These are phyloP conservation scores for Pugionium cornutum DNA, from an alignment of 345 rosid species.

Conservation along the genomic window DNA sequence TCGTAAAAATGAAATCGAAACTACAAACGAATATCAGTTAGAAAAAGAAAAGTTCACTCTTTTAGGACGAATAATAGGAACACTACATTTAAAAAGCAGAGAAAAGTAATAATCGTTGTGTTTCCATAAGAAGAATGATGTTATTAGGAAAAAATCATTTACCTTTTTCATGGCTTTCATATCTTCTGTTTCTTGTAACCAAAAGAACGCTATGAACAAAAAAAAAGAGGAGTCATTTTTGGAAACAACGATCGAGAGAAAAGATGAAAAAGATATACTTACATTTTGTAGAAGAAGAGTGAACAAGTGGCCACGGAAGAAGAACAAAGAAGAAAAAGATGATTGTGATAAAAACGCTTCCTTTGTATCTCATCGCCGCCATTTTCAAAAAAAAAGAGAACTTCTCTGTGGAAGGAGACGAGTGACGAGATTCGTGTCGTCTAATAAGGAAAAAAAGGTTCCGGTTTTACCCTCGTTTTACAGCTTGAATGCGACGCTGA, in stretches of 20 bases:
- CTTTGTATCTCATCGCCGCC: slow-evolving; percentile 39
- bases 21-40: not conserved
- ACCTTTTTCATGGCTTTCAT: slow-evolving; percentile 34
- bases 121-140: not conserved
- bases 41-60: not conserved
- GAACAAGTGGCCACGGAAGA: not conserved
- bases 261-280: slow-evolving; percentile 3
- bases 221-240: not conserved
- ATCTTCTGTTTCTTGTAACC: slow-evolving; percentile 31
- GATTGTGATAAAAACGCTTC: slow-evolving; percentile 27
- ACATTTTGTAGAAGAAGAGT: slow-evolving; percentile 37
- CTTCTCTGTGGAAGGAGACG: slow-evolving; percentile 9
- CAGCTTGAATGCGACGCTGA: not conserved
- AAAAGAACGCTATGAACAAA: slow-evolving; percentile 25
- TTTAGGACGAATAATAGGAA: not conserved
- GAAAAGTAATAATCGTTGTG: not conserved
- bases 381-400: slow-evolving; percentile 23
- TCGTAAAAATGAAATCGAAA: not conserved
- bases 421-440: slow-evolving; percentile 26
- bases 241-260: not conserved
- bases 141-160: not conserved
- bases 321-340: slow-evolving; percentile 19
- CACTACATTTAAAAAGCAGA: not conserved
- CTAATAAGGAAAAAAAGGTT: slow-evolving; percentile 21
- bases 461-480: slow-evolving; percentile 29